Evolutionary conservation across 1,139 yeast species (phyloP), one percentile per base, ranked within the genome.

Genomic region (Zygosaccharomyces pseudobailii): DNA sequence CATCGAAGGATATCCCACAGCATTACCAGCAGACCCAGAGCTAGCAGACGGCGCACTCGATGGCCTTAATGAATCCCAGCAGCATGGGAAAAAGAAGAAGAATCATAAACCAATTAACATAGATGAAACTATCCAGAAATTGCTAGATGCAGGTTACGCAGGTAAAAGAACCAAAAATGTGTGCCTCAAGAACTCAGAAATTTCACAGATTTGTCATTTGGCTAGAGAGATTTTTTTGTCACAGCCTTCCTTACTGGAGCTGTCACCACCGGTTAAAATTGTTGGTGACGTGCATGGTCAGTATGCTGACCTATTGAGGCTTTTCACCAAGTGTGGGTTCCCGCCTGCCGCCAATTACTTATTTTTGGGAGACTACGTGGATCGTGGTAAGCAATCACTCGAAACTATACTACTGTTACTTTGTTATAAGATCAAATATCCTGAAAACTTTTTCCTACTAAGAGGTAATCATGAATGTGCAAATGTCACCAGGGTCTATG

Each of bases 261-360:
- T 92, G 52, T 81, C 89, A 17, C 96, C 97, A 0, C 97, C 98
- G 0, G 98, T 92, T 17, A 92, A 92, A 68, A 90, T 92, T 35
- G 97, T 90, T 5, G 98, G 97, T 39, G 98, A 92, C 66, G 95
- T 92, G 33, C 98, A 92, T 68, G 97, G 98, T 19, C 98, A 92
- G 67, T 92, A 84, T 68, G 87, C 89, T 45, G 98, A 92, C 68
- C 72, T 92, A 58, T 82, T 92, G 55, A 79, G 97, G 55, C 77
- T 92, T 57, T 92, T 92, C 68, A 89, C 95, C 42, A 88, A 87
- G 71, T 90, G 97, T 72, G 98, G 97, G 21, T 92, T 88, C 69
- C 98, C 98, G n/a, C 98, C 98, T 3, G 80, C 87, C 53, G 80
- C 96, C 19, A 92, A 92, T 66, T 92, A 89, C 69, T 72, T 92